phyloP scores from a whole-genome alignment of 78 protist genomes.

The Thecamonas trahens region DNA sequence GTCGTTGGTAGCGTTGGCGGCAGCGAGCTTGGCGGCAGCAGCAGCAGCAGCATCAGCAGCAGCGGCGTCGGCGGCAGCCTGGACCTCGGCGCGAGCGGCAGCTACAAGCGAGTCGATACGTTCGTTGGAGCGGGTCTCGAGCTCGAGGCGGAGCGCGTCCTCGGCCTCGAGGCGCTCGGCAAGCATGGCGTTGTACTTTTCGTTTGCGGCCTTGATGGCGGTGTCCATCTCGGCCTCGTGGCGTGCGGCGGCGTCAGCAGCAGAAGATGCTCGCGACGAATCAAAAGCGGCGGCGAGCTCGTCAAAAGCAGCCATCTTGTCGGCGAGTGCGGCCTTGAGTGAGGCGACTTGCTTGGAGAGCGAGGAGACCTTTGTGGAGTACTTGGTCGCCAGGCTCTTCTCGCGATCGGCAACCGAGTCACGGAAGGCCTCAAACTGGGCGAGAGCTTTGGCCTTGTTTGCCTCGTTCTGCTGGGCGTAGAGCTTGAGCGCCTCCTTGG shows the following conservation, averaged over 20 bases:
- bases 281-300: no score
- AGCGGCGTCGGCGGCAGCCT: no score
- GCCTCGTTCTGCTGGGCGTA: neutral
- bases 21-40: no score
- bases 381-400: no score
- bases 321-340: neutral
- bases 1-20: no score
- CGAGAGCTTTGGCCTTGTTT: neutral
- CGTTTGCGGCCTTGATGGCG: slow-evolving; percentile 7
- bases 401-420: no score
- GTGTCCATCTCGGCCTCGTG: slow-evolving; percentile 10
- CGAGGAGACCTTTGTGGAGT: no score
- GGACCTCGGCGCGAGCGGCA: no score
- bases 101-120: no score
- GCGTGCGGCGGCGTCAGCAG: neutral
- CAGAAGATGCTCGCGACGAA: neutral
- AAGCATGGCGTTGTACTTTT: slow-evolving; percentile 28
- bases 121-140: slow-evolving; percentile 3
- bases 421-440: neutral
- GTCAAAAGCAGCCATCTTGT: neutral
- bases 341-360: neutral
- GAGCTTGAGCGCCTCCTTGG: neutral
- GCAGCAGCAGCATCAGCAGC: no score
- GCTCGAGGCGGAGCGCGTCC: no score
- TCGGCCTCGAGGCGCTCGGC: slow-evolving; percentile 10